Evolutionary conservation across 2,329 filamentous ascomycete species (phyloP), one percentile per base, ranked within the genome.

Genomic region (Xylariaceae sp.): DNA sequence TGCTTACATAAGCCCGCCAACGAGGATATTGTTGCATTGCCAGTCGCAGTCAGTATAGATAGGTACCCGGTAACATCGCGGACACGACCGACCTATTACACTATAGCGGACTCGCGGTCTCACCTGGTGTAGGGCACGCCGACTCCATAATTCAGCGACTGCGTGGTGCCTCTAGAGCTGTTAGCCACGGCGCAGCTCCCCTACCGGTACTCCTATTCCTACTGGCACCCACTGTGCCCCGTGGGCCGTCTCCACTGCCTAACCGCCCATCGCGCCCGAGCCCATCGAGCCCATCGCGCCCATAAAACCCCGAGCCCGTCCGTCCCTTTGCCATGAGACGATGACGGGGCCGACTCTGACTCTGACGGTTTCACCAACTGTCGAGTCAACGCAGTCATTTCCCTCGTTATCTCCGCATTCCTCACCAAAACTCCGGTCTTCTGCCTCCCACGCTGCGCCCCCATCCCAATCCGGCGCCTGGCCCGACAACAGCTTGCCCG

Each of bases 321-420:
- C 34, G 50, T 45, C 44, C 46, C 49, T 47, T 50, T 41, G 68
- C 67, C 67, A 74, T 75, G 74, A 71, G 65, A 76, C 74, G 73
- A 76, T 76, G 74, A 73, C 67, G 66, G 70, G 69, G 54, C 64
- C 71, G 59, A 70, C 67, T 58, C 61, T 72, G 66, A 68, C 71
- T 65, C 70, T 71, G 69, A 65, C 64, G 66, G 66, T 60, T 57
- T 68, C 71, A 59, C 67, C 71, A 63, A 67, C 72, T 66, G 68
- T 72, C 66, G 68, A 73, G 62, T 64, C 72, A 57, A 65, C 66
- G 59, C 62, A 65, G 55, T 59, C 68, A 61, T 67, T 70, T 61
- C 67, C 65, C 44, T 55, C 60, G 26, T 39, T 58, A 30, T 55
- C 54, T 55, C 69, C 70, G 54, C 68, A 70, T 61, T 68, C 73